Base-by-base conservation (phyloP, 768 basidiomycete genomes). In the Psilocybe tampanensis region DNA sequence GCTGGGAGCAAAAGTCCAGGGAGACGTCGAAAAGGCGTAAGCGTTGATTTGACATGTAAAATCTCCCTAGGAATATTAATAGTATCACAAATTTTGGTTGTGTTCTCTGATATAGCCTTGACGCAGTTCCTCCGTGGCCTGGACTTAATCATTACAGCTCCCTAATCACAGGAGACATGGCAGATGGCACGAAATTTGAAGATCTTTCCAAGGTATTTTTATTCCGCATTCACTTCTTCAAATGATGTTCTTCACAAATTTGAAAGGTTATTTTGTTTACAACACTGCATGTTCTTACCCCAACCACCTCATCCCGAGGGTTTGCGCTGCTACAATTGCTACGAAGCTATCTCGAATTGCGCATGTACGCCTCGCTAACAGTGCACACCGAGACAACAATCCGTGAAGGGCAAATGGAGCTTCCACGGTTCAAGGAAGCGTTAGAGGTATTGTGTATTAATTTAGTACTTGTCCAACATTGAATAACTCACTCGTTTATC, bases 311-410 rank as follows among this genome's bases (percentile, higher is more conserved):
- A 43, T 4, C 41, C 15, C n/a, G 21, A 5, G 73, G 69, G 0
- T 72, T 68, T 58, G 4, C 26, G 1, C 58, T 77, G 8, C 59
- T 77, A 1, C 41, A 61, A 9, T 58, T 71, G 12, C 50, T 77
- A 3, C 64, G 66, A 5, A 66, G 62, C 29, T 77, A 73, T 50
- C 44, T 72, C 1, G 63, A 68, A 23, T 52, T 76, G 1, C 66
- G 73, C 34, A 67, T 71, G 51, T 71, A 62, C 45, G 18, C 67
- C 3, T 61, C 64, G 0, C 58, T 77, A 0, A 67, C 74, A 24
- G 60, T 73, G 24, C 75, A 76, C 36, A 73, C 70, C 0, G 58
- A 66, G 1, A 51, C 59, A 0, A 74, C 70, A 1, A 54, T 75
- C 48, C 23, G 2, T 6, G 59, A 47, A 11, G 69, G 68, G 5